phyloP scores from a whole-genome alignment of 208 protist species.

The Novymonas esmeraldas region DNA sequence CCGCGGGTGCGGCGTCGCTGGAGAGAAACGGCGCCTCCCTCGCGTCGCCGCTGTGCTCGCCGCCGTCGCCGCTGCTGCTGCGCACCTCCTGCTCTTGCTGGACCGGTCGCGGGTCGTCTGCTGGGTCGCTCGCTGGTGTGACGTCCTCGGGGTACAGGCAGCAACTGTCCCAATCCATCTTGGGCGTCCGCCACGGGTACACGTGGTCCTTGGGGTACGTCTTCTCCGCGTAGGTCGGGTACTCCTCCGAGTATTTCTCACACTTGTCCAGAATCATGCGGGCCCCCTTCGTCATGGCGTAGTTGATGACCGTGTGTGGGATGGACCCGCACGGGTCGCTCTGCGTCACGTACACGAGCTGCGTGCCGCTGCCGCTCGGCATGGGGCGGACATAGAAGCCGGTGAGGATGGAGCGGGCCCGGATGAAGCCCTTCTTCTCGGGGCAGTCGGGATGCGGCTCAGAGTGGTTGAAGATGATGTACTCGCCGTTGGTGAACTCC shows the following conservation, averaged over 20 bases:
- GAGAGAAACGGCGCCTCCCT: slow-evolving; percentile 5
- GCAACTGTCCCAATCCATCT: slow-evolving; percentile 82
- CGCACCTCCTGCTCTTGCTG: not conserved
- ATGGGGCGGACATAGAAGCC: slow-evolving; percentile 85
- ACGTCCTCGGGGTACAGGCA: slow-evolving; percentile 67
- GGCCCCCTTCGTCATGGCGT: slow-evolving; percentile 67
- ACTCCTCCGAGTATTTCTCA: slow-evolving; percentile 66
- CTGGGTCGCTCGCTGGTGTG: slow-evolving; percentile 4
- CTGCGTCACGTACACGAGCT: slow-evolving; percentile 85
- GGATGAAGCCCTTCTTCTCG: slow-evolving; percentile 73
- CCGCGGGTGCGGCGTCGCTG: not conserved
- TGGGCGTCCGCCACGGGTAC: slow-evolving; percentile 76
- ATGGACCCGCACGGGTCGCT: slow-evolving; percentile 88
- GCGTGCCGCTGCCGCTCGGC: slow-evolving; percentile 32
- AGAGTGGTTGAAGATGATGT: slow-evolving; percentile 93
- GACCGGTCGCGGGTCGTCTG: not conserved
- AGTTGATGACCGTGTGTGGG: slow-evolving; percentile 81
- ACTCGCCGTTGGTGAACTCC: slow-evolving; percentile 90
- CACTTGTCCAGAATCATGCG: slow-evolving; percentile 65
- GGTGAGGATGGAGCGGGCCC: slow-evolving; percentile 81
- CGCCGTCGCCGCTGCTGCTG: not conserved
- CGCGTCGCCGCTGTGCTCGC: not conserved
- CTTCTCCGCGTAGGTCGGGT: slow-evolving; percentile 59
- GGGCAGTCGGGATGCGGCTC: slow-evolving; percentile 79
- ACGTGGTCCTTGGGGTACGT: slow-evolving; percentile 58